A percentile compares a stretch with the other conserved stretches of the same genome.
Evolutionary conservation across 495 filamentous ascomycete species (phyloP).

Genomic region (Trichocladium uniseriatum): DNA sequence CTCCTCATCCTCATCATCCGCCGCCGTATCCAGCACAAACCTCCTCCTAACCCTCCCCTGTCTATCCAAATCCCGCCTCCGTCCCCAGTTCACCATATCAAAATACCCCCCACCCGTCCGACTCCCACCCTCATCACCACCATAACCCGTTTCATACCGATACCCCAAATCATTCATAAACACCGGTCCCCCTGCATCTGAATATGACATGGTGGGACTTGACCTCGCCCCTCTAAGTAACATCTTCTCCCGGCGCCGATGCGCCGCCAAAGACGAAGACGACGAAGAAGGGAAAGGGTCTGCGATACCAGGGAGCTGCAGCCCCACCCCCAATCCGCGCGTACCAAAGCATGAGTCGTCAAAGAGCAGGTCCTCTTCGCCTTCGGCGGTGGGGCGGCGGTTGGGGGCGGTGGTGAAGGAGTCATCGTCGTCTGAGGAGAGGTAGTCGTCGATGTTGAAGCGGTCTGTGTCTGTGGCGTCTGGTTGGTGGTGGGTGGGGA

Average conservation of each 20-base stretch:
- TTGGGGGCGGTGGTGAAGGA: conserved; percentile 19
- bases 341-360: conserved; percentile 29
- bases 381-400: conserved; percentile 25
- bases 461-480: neutral
- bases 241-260: too few species aligned
- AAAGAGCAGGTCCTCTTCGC: conserved; percentile 39
- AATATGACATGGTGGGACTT: too few species aligned
- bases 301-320: conserved; percentile 30
- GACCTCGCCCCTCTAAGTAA: too few species aligned
- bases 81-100: neutral
- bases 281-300: conserved; percentile 7
- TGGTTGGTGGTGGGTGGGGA: neutral
- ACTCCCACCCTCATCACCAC: neutral
- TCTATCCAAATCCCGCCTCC: neutral
- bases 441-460: conserved; percentile 35
- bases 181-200: too few species aligned
- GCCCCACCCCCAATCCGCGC: conserved; percentile 19
- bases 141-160: neutral
- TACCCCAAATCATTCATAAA: too few species aligned
- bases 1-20: neutral
- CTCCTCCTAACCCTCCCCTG: conserved; percentile 1
- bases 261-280: neutral
- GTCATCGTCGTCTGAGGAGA: conserved; percentile 28
- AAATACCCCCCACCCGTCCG: neutral
- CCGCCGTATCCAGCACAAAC: conserved; percentile 4